These are phyloP conservation scores for Neurospora intermedia DNA, from an alignment of 495 filamentous ascomycete genomes.

Conservation along the genomic window DNA sequence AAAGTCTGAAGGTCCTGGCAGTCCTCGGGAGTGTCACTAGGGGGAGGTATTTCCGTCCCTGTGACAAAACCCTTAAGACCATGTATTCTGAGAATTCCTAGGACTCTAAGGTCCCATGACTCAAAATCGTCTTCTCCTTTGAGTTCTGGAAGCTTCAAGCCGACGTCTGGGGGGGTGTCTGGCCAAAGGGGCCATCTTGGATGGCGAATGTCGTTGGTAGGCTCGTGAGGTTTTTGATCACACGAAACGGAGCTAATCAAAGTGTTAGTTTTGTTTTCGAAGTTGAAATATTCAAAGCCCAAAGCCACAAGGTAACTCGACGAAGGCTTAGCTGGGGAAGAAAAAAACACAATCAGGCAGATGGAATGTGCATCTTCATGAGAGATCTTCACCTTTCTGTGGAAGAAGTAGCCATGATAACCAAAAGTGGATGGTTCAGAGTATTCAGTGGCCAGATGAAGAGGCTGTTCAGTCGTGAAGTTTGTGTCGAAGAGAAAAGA, in stretches of 20 bases:
- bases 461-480: not conserved
- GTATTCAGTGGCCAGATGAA: not conserved
- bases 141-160: not conserved
- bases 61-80: not conserved
- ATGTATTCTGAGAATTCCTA: not conserved
- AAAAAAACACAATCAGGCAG: not conserved
- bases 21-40: not conserved
- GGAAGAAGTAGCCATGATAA: not conserved
- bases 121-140: not conserved
- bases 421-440: not conserved
- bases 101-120: not conserved
- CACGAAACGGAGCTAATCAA: not conserved
- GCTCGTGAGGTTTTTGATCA: not conserved
- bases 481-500: not conserved
- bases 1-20: not conserved
- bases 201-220: not conserved
- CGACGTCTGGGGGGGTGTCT: not conserved
- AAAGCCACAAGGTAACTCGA: not conserved
- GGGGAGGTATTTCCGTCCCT: not conserved
- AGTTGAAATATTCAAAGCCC: not conserved
- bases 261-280: not conserved
- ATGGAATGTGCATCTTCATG: not conserved
- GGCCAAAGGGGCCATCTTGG: not conserved
- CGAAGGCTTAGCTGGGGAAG: not conserved
- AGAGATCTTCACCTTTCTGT: not conserved